Percentiles rank a stretch among this genome's conserved stretches.
Evolutionary conservation across 345 rosid genomes (phyloP).

Genomic region (Firmiana major): DNA sequence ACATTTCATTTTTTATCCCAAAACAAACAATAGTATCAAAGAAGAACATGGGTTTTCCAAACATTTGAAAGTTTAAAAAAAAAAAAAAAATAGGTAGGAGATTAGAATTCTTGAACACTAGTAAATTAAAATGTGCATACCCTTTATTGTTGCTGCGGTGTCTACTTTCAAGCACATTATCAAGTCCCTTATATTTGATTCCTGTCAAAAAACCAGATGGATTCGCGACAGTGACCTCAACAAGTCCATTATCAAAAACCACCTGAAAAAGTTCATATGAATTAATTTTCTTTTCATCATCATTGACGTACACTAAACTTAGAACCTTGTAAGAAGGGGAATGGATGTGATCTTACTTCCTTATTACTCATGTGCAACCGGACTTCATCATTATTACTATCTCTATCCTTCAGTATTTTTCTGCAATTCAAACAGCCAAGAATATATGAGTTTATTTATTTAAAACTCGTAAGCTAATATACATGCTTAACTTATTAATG

Average conservation of each 20-base stretch:
- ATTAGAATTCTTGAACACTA: neutral
- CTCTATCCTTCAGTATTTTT: neutral
- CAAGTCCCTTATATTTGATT: constrained; percentile 56
- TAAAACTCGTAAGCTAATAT: no score
- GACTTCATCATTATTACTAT: neutral
- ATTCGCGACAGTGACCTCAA: constrained; percentile 48
- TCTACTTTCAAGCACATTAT: constrained; percentile 44
- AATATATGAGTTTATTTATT: neutral
- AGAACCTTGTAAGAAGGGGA: neutral
- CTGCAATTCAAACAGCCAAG: neutral
- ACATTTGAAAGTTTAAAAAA: neutral
- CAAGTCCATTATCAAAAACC: constrained; percentile 61
- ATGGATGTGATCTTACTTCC: neutral
- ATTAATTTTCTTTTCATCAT: neutral
- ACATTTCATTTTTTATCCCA: neutral
- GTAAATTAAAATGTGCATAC: constrained; percentile 26
- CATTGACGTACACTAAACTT: neutral
- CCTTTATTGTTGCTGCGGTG: constrained; percentile 44
- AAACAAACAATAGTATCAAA: no score
- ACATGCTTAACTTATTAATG: neutral
- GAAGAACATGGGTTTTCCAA: neutral
- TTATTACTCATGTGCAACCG: neutral
- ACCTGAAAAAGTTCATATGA: constrained; percentile 37
- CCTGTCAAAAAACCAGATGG: constrained; percentile 63
- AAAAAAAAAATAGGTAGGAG: neutral